phyloP scores from a whole-genome alignment of 768 basidiomycete genomes.

The Phallus indusiatus region DNA sequence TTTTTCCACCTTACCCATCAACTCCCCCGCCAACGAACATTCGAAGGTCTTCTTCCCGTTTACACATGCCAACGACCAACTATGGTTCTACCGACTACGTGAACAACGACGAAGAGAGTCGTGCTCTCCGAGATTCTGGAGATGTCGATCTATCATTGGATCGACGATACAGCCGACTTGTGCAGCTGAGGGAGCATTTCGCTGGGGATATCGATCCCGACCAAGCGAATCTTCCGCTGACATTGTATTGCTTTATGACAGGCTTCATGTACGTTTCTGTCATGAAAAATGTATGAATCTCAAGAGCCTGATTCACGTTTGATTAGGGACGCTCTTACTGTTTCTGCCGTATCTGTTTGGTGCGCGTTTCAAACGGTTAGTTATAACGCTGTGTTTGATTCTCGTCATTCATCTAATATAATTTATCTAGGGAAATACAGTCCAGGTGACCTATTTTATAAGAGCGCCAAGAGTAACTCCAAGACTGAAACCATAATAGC shows the following conservation, averaged over 20 bases:
- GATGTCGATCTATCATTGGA: neutral
- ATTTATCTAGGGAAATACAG: neutral
- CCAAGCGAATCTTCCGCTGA: slow-evolving; percentile 41
- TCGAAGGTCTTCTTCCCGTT: too few species aligned
- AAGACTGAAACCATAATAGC: slow-evolving; percentile 8
- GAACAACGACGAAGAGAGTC: neutral
- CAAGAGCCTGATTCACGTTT: neutral
- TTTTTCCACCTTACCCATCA: too few species aligned
- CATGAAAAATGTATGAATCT: neutral
- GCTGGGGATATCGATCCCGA: slow-evolving; percentile 41
- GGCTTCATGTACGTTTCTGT: slow-evolving; percentile 53
- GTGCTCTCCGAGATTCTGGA: neutral
- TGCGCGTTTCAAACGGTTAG: slow-evolving; percentile 70
- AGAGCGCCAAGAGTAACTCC: slow-evolving; percentile 1
- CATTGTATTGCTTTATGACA: slow-evolving; percentile 71
- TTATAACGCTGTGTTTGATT: slow-evolving; percentile 5
- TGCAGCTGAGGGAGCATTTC: neutral
- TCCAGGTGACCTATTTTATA: neutral
- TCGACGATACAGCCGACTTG: neutral
- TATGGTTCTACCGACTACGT: neutral
- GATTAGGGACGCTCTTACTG: slow-evolving; percentile 47
- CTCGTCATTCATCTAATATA: neutral
- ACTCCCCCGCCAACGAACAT: too few species aligned
- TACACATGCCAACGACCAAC: neutral
- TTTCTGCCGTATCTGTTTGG: slow-evolving; percentile 77